A percentile compares a stretch with the other conserved stretches of the same genome.
phyloP scores from a whole-genome alignment of 1,139 yeast species.

The Debaryomyces udenii region DNA sequence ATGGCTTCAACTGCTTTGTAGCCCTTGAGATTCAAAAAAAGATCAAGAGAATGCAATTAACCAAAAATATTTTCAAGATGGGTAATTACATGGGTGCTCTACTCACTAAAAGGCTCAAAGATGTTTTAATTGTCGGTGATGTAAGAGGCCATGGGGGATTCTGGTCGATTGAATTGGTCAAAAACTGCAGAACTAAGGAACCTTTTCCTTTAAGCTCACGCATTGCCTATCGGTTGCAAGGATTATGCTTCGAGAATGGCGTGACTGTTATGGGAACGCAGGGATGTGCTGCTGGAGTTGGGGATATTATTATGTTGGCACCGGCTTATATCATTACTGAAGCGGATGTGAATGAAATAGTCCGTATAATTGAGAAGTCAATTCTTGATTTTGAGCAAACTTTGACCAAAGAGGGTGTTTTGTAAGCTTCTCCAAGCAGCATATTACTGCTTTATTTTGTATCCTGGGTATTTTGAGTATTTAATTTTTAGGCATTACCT shows the following conservation, averaged over 20 bases:
- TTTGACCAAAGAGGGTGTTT: slow-evolving; percentile 16
- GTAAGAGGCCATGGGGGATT: slow-evolving; percentile 66
- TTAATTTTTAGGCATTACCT: background rate
- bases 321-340: slow-evolving; percentile 53
- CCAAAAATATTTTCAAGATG: slow-evolving; percentile 50
- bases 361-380: slow-evolving; percentile 26
- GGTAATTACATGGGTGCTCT: slow-evolving; percentile 55
- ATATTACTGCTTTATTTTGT: too few relatives aligned
- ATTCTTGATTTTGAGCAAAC: slow-evolving; percentile 21
- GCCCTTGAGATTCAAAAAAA: slow-evolving; percentile 62
- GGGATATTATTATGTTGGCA: slow-evolving; percentile 55
- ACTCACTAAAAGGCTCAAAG: slow-evolving; percentile 30
- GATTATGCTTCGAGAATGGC: slow-evolving; percentile 44
- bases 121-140: slow-evolving; percentile 51
- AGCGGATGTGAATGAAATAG: slow-evolving; percentile 49
- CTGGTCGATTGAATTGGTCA: slow-evolving; percentile 60
- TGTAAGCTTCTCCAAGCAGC: too few relatives aligned
- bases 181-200: slow-evolving; percentile 52
- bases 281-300: slow-evolving; percentile 46
- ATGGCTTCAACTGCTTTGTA: slow-evolving; percentile 60
- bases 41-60: slow-evolving; percentile 44
- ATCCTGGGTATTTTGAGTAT: background rate
- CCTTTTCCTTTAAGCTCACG: slow-evolving; percentile 38
- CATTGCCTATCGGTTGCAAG: slow-evolving; percentile 37
- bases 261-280: slow-evolving; percentile 46